phyloP scores from a whole-genome alignment of 78 protist species.

The Isochrysis galbana region DNA sequence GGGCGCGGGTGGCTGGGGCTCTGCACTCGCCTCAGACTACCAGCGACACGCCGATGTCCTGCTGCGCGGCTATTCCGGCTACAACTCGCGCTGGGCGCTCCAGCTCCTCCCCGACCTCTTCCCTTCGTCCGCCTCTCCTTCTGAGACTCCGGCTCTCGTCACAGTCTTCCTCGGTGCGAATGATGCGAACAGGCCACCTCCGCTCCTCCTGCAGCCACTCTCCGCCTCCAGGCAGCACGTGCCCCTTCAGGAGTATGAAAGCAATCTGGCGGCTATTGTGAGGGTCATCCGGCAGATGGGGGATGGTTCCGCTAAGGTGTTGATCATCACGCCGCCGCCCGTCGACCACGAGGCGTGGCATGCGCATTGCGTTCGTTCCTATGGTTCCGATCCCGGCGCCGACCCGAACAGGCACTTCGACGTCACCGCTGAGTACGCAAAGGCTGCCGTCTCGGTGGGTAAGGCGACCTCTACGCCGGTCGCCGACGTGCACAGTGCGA shows the following conservation, averaged over 20 bases:
- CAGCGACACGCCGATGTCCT: not conserved
- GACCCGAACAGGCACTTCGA: not conserved
- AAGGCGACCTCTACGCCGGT: not conserved
- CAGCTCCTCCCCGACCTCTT: not conserved
- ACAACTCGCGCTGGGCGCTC: not conserved
- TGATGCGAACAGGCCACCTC: not conserved
- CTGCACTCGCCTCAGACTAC: not conserved
- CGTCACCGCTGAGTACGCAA: not conserved
- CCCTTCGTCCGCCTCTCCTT: not conserved
- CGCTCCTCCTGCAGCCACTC: not conserved
- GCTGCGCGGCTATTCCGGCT: conserved; percentile 14
- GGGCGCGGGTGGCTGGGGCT: not conserved
- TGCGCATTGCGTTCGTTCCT: not conserved
- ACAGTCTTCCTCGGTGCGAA: conserved; percentile 13
- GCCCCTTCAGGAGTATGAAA: not conserved
- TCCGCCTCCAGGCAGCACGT: not conserved
- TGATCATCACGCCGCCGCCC: not conserved
- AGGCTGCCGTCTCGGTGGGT: not conserved
- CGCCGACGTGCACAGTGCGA: not conserved
- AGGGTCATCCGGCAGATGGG: not conserved
- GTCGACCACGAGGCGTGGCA: not conserved
- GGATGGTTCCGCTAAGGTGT: not conserved
- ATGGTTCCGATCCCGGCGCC: not conserved
- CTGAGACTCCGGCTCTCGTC: conserved; percentile 6
- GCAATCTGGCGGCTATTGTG: not conserved